phyloP scores from a whole-genome alignment of 768 basidiomycete genomes.

The Suillus subaureus region DNA sequence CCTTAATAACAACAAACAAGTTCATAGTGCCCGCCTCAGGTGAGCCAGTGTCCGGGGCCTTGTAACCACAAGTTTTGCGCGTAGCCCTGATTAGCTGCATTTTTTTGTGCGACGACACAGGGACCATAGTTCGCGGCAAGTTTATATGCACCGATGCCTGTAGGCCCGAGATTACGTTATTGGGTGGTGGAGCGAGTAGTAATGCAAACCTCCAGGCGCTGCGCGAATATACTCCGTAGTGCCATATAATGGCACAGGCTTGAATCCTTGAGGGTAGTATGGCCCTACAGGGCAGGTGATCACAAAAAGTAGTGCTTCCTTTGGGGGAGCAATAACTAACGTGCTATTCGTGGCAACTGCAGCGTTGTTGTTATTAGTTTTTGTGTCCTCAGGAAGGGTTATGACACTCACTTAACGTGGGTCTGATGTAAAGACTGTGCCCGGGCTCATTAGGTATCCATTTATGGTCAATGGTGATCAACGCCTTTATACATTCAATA shows the following conservation, averaged over 20 bases:
- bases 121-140: constrained; percentile 89
- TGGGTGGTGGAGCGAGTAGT: neutral
- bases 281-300: constrained; percentile 71
- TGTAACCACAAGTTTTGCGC: constrained; percentile 90
- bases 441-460: constrained; percentile 92
- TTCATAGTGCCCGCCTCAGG: constrained; percentile 92
- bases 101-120: constrained; percentile 80
- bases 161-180: constrained; percentile 10
- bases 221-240: constrained; percentile 85
- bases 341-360: constrained; percentile 69
- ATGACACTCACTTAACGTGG: constrained; percentile 57
- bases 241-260: constrained; percentile 84
- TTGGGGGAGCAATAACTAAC: constrained; percentile 56
- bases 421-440: constrained; percentile 90
- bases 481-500: constrained; percentile 80
- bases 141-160: constrained; percentile 86
- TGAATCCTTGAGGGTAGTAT: constrained; percentile 86
- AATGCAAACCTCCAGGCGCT: constrained; percentile 68
- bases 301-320: constrained; percentile 66
- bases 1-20: constrained; percentile 79
- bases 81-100: constrained; percentile 76
- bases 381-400: neutral
- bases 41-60: constrained; percentile 56
- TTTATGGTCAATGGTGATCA: constrained; percentile 78
- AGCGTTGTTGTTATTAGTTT: constrained; percentile 13